Base-by-base conservation (phyloP, 495 filamentous ascomycete species). In the Hyphodiscus hymeniophilus region DNA sequence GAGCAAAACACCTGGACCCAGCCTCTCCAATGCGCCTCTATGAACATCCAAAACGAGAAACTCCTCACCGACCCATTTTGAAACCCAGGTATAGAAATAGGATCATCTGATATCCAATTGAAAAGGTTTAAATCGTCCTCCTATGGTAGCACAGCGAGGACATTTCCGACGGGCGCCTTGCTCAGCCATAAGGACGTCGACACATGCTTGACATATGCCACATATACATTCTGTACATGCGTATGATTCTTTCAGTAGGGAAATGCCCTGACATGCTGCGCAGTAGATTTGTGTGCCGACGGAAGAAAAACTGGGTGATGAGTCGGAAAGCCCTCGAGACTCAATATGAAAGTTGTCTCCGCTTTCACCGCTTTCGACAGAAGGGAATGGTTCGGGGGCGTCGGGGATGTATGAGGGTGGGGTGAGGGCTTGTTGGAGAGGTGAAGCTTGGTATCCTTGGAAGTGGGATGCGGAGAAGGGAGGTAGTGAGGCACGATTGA, bases 181-280 rank as follows among this genome's bases (percentile, higher is more conserved):
- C 57, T 79, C 75, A 38, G 68, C 66, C 66, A 87, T 83, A 47
- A 92, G 75, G 52, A 85, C 79, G 51, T 85, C 79, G 15, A 94
- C 87, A 50, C 89, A 95, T 34, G 85, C 84, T 44, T 78, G 81
- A 59, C 89, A 95, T 39, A 95, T 74, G 2, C 89, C 89, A 60
- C 87, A 92, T 42, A 95, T 94, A 61, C 89, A 95, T 60, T 95
- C 89, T 0, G 89, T 94, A 64, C 89, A 95, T 11, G 89, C 89
- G 60, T 85, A 95, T 24, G 84, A 88, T 48, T 90, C 83, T 48
- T 79, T 80, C 36, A 95, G 64, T 2, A 83, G 63, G 50, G 81
- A 87, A 3, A 84, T 63, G 16, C 81, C 76, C 51, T 83, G 82
- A 60, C 89, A 95, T 15, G 79, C 78, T 0, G 89, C 85, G 62